These are phyloP conservation scores for Neurospora intermedia DNA, from an alignment of 495 filamentous ascomycete species.

Conservation along the genomic window DNA sequence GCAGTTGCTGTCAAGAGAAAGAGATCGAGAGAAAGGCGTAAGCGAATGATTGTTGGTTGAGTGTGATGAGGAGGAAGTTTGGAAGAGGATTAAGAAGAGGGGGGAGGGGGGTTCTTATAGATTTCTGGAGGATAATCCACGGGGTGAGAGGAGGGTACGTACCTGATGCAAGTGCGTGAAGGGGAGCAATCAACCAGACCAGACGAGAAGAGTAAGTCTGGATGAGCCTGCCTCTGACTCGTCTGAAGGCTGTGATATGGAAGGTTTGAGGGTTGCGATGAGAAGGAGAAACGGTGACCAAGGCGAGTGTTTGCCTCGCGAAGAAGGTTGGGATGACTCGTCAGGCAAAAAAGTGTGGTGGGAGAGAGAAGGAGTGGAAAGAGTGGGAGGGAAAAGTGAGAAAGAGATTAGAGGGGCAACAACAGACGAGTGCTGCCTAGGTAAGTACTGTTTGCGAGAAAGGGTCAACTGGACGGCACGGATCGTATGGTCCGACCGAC, in stretches of 20 bases:
- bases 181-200: background rate
- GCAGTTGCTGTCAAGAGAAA: background rate
- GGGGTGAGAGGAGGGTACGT: background rate
- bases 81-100: background rate
- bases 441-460: background rate
- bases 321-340: background rate
- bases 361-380: background rate
- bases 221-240: background rate
- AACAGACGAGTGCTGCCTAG: background rate
- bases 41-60: background rate
- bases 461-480: background rate
- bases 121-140: background rate
- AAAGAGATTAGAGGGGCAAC: background rate
- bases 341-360: background rate
- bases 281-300: background rate
- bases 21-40: background rate
- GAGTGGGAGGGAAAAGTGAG: background rate
- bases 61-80: background rate
- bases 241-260: background rate
- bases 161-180: background rate
- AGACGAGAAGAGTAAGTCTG: background rate
- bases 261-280: background rate
- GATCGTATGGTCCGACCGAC: background rate
- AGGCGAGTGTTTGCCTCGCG: conserved; percentile 1
- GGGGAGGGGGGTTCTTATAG: background rate